phyloP scores from a whole-genome alignment of 108 stramenopile species.

The Cylindrotheca fusiformis region DNA sequence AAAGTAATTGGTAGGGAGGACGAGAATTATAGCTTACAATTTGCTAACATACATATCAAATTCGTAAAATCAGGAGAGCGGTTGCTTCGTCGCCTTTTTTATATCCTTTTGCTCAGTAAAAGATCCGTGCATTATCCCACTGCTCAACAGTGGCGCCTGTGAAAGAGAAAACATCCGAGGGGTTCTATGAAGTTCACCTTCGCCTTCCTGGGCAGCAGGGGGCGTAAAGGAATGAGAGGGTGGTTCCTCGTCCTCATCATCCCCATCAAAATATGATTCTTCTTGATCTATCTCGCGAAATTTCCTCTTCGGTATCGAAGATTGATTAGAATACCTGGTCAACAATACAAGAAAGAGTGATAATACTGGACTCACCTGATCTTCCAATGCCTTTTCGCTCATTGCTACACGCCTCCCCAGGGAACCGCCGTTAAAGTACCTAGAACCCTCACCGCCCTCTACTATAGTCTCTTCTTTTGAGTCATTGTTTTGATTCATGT shows the following conservation, averaged over 20 bases:
- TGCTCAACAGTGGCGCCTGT: conserved; percentile 23
- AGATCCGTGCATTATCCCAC: too few relatives aligned
- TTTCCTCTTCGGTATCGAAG: conserved; percentile 41
- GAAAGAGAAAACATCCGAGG: conserved; percentile 27
- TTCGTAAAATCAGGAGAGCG: too few relatives aligned
- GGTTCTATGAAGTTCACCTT: conserved; percentile 19
- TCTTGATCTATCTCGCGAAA: conserved; percentile 77
- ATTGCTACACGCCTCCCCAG: conserved; percentile 11
- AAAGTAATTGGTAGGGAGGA: too few relatives aligned
- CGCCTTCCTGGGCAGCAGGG: conserved; percentile 10
- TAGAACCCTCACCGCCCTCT: background rate
- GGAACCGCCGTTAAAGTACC: background rate
- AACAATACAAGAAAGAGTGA: conserved; percentile 1
- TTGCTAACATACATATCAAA: too few relatives aligned
- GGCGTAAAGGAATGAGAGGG: too few relatives aligned
- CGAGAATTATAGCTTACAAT: too few relatives aligned
- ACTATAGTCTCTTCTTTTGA: background rate
- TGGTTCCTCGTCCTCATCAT: conserved; percentile 45
- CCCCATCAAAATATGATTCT: conserved; percentile 82
- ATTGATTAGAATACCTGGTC: background rate
- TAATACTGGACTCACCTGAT: conserved; percentile 12
- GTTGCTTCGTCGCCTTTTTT: too few relatives aligned
- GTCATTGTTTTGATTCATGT: conserved; percentile 5
- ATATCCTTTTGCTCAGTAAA: too few relatives aligned
- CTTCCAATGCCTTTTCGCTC: conserved; percentile 27